These are phyloP conservation scores for Apiotrichum veenhuisii DNA, from an alignment of 1,284 basidiomycete species.

Conservation along the genomic window DNA sequence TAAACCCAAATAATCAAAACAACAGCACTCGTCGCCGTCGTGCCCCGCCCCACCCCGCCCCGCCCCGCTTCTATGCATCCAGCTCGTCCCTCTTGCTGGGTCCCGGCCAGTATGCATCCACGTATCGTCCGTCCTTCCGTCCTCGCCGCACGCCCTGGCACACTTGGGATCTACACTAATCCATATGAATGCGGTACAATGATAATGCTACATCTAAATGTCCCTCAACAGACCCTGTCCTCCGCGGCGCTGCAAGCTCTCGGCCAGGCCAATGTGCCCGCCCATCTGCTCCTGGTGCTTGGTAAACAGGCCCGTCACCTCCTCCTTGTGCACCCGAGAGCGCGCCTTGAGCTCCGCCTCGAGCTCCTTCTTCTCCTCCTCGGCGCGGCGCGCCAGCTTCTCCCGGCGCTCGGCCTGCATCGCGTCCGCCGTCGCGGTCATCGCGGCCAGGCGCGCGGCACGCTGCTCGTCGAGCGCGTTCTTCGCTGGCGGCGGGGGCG, in stretches of 20 bases:
- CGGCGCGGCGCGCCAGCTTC: conserved; percentile 32
- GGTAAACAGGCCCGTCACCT: conserved; percentile 44
- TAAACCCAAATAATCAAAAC: too few species aligned
- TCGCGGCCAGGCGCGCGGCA: conserved; percentile 76
- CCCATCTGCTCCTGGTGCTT: conserved; percentile 38
- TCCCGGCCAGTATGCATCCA: background rate
- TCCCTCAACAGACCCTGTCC: conserved; percentile 45
- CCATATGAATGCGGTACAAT: background rate
- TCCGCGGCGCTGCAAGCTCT: conserved; percentile 41
- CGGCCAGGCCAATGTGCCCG: conserved; percentile 39
- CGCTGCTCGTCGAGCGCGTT: conserved; percentile 58
- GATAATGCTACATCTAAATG: conserved; percentile 24
- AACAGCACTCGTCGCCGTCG: too few species aligned
- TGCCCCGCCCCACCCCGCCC: too few species aligned
- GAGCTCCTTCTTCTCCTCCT: conserved; percentile 32
- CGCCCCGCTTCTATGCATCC: too few species aligned
- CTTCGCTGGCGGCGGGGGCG: conserved; percentile 2
- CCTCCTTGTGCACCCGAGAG: conserved; percentile 39
- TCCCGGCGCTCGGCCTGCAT: conserved; percentile 49
- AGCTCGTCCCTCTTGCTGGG: too few species aligned
- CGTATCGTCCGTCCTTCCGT: background rate
- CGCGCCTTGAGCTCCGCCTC: conserved; percentile 38
- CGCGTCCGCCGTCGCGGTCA: conserved; percentile 66
- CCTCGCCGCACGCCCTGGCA: background rate
- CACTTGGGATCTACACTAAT: background rate